Percentiles rank a stretch among this genome's conserved stretches.
phyloP scores from a whole-genome alignment of 2,329 filamentous ascomycete species.

The Aspergillus uvarum region DNA sequence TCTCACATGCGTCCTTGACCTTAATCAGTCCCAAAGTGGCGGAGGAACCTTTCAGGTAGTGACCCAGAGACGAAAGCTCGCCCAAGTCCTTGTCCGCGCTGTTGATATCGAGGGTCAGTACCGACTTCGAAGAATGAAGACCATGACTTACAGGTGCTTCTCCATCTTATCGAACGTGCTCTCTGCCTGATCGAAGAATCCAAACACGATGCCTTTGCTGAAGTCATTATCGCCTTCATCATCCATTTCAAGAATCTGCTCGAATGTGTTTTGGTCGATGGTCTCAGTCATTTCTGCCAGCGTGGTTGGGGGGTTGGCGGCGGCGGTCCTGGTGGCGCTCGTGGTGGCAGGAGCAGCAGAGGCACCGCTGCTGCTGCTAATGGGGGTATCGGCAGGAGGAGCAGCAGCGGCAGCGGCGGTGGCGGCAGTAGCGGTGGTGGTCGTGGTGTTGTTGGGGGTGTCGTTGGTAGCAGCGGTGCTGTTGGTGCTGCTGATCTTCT shows the following conservation, averaged over 20 bases:
- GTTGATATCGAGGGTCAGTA: conserved; percentile 5
- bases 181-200: conserved; percentile 90
- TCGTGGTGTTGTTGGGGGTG: background rate
- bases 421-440: too few relatives aligned
- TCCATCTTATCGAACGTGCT: conserved; percentile 86
- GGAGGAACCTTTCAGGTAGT: conserved; percentile 96
- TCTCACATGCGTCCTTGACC: conserved; percentile 90
- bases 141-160: conserved; percentile 67
- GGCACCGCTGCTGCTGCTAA: background rate
- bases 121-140: background rate
- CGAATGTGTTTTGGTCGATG: conserved; percentile 79
- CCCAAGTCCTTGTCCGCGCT: conserved; percentile 68
- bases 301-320: conserved; percentile 32
- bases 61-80: conserved; percentile 79
- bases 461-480: background rate
- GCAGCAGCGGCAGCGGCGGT: background rate
- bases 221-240: conserved; percentile 88
- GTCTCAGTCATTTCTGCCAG: conserved; percentile 68
- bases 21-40: conserved; percentile 88
- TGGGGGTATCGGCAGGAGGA: background rate
- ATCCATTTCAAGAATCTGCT: conserved; percentile 98
- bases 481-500: conserved; percentile 20
- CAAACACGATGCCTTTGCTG: conserved; percentile 81
- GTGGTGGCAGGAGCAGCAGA: background rate
- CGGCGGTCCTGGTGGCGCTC: background rate